Evolutionary conservation across 2,329 filamentous ascomycete genomes (phyloP).

Genomic region (Bipolaris oryzae): DNA sequence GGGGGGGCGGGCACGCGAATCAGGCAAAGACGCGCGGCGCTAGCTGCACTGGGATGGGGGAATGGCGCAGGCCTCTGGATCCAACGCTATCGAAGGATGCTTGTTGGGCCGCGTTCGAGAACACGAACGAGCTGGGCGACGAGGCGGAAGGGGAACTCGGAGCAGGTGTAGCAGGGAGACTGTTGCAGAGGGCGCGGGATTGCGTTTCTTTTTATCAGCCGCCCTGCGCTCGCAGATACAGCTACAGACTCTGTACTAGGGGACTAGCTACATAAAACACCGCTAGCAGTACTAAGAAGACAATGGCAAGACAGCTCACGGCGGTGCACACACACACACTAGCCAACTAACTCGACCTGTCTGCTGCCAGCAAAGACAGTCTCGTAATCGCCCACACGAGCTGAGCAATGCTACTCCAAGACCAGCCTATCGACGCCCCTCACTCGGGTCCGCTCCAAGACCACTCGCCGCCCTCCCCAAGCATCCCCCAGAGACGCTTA

Average conservation of each 20-base stretch:
- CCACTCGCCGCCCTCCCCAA: neutral
- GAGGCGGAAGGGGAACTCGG: neutral
- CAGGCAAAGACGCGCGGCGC: constrained; percentile 38
- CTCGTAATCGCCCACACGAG: constrained; percentile 13
- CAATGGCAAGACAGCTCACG: neutral
- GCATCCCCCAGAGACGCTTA: neutral
- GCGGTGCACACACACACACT: constrained; percentile 9
- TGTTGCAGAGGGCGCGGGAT: neutral
- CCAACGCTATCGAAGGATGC: constrained; percentile 24
- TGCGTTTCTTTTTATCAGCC: neutral
- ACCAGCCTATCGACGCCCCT: constrained; percentile 21
- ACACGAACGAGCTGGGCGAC: constrained; percentile 8
- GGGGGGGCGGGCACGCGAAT: constrained; percentile 31
- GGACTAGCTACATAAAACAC: too few species aligned
- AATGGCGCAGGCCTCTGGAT: constrained; percentile 17
- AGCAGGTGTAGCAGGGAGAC: neutral
- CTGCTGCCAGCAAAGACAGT: constrained; percentile 19
- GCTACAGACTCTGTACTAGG: too few species aligned
- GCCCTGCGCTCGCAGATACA: neutral
- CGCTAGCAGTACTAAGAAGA: too few species aligned
- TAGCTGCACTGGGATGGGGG: constrained; percentile 12
- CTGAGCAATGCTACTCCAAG: constrained; percentile 31
- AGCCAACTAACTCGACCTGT: too few species aligned
- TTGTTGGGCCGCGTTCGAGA: constrained; percentile 30
- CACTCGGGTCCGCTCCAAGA: constrained; percentile 14